Base-by-base conservation (phyloP, 2,329 filamentous ascomycete genomes). In the Malbranchea zuffiana region DNA sequence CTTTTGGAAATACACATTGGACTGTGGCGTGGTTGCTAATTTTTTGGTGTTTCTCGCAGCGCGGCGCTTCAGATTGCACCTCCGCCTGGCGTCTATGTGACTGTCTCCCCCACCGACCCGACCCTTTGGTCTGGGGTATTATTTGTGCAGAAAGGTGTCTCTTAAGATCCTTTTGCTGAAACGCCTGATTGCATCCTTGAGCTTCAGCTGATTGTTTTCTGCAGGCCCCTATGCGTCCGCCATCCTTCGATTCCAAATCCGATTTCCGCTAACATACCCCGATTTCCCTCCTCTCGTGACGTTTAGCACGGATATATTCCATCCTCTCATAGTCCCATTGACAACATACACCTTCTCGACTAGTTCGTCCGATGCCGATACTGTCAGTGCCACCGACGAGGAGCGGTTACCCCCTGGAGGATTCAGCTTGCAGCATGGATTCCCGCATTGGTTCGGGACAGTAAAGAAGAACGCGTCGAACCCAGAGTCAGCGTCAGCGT, bases 291-390 rank as follows among this genome's bases (percentile, higher is more conserved):
- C 90, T 6, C 68, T 87, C 12, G 75, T 98, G 47, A 88, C 80
- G 37, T 94, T 98, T 60, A 74, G 77, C 30, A 92, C 84, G 48
- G 88, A 96, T 56, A 80, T 96, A 48, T 98, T 96, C 59, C 88
- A 98, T 57, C 88, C 88, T 12, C 70, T 98, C 27, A 79, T 96
- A 47, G 86, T 87, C 5, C 87, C 90, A 24, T 70, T 92, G 44
- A 94, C 86, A n/a, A 94, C 85, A 3, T 92, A 94, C 61, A 90
- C 84, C 54, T 92, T 93, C 65, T 82, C 84, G 27, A 86, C 83
- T 44, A 79, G 81, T 40, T 75, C 81, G 23, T 75, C 82, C 43
- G 78, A 78, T 43, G 72, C 74, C 39, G 83, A 82, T 32, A 84
- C 83, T 0, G 80, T 87, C 44, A 88, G 82, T 55, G 83, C 85